phyloP scores from a whole-genome alignment of 352 stramenopile genomes.

The Phytophthora chlamydospora region DNA sequence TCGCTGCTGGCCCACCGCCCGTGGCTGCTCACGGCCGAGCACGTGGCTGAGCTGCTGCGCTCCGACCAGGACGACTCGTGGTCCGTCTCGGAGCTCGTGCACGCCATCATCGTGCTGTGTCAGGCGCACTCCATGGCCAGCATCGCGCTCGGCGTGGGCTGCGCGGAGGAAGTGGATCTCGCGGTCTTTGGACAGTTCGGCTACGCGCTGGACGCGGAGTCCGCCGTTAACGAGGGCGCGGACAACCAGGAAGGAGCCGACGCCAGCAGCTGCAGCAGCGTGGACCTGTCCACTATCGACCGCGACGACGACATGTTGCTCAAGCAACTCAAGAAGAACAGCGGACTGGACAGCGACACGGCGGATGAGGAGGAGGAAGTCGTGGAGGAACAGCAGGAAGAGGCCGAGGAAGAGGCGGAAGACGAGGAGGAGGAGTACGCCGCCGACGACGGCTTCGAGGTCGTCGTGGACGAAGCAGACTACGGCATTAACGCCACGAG shows the following conservation, averaged over 20 bases:
- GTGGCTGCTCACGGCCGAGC: constrained; percentile 80
- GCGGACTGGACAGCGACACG: constrained; percentile 63
- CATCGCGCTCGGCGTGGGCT: constrained; percentile 79
- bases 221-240: constrained; percentile 6
- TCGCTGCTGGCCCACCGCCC: constrained; percentile 84
- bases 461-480: constrained; percentile 60
- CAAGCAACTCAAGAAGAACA: constrained; percentile 68
- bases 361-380: constrained; percentile 61
- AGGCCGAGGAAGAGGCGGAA: constrained; percentile 33
- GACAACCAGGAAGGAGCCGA: constrained; percentile 37
- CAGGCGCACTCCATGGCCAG: constrained; percentile 84
- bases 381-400: constrained; percentile 26
- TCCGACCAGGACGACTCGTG: constrained; percentile 82
- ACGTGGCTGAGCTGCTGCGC: constrained; percentile 75
- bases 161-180: constrained; percentile 79
- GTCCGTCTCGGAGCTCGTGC: constrained; percentile 87
- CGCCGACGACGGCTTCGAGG: constrained; percentile 50
- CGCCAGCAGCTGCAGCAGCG: constrained; percentile 61
- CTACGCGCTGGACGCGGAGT: constrained; percentile 45
- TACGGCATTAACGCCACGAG: constrained; percentile 43
- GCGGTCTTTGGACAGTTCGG: constrained; percentile 70
- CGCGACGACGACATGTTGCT: constrained; percentile 74
- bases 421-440: constrained; percentile 38
- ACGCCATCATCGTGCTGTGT: constrained; percentile 87
- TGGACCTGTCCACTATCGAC: constrained; percentile 77